Conservation (phyloP, 2,329 filamentous ascomycete genomes). For the Cladosporium sp. region DNA sequence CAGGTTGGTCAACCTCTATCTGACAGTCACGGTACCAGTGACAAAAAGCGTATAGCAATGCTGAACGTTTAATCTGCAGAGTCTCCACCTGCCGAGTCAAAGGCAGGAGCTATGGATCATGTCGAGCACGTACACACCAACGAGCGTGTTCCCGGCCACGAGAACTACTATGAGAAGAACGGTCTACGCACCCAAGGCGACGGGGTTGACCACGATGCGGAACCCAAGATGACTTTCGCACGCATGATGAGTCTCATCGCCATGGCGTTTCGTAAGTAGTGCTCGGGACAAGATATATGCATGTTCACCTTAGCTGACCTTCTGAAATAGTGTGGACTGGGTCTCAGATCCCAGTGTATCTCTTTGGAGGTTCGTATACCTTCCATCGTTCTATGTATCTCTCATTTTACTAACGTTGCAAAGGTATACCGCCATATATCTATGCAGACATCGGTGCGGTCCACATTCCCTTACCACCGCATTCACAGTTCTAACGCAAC, state of each 20-base stretch:
- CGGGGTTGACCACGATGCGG: constrained; percentile 42
- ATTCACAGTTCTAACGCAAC: not conserved
- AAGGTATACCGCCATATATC: constrained; percentile 43
- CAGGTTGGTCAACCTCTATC: not conserved
- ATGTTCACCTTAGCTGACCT: not conserved
- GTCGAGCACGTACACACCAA: constrained; percentile 36
- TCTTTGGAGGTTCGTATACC: constrained; percentile 32
- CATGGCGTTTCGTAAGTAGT: constrained; percentile 48
- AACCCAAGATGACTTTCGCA: constrained; percentile 42
- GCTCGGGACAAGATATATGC: not conserved
- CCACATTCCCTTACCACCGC: no score
- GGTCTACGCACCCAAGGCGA: constrained; percentile 45
- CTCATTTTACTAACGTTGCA: not conserved
- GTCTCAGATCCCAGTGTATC: constrained; percentile 55
- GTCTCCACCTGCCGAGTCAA: not conserved
- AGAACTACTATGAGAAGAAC: constrained; percentile 45
- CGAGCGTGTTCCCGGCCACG: constrained; percentile 34
- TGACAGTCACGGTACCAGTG: no score
- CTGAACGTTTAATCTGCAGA: not conserved
- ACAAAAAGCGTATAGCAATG: not conserved
- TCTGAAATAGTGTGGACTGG: constrained; percentile 48
- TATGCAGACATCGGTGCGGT: constrained; percentile 51
- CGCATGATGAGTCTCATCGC: constrained; percentile 53
- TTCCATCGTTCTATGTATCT: not conserved
- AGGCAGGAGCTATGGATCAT: constrained; percentile 17